phyloP scores from a whole-genome alignment of 78 protist genomes.

The Guillardia theta region DNA sequence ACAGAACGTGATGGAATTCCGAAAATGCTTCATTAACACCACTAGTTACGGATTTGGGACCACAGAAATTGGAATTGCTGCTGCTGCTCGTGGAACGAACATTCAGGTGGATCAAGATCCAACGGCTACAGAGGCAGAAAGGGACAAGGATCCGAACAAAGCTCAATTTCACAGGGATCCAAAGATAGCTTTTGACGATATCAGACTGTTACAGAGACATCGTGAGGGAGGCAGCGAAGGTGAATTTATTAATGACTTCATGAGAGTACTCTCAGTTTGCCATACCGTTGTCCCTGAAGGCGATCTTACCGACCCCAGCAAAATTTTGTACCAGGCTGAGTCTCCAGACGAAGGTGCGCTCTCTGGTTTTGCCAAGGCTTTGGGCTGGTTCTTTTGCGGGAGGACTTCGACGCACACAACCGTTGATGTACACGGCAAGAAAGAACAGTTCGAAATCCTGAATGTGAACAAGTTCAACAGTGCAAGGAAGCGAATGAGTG shows the following conservation, averaged over 20 bases:
- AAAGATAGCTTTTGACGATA: not conserved
- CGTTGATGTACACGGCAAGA: not conserved
- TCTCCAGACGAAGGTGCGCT: constrained; percentile 93
- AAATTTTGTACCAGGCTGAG: constrained; percentile 61
- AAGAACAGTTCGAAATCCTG: not conserved
- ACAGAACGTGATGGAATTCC: constrained; percentile 43
- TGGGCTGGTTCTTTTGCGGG: constrained; percentile 34
- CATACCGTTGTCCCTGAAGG: constrained; percentile 45
- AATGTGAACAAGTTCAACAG: constrained; percentile 68
- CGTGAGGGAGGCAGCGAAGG: not conserved
- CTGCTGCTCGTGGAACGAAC: not conserved
- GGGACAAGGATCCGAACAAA: not conserved
- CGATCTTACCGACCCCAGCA: not conserved
- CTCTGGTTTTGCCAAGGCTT: not conserved
- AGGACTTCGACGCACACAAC: not conserved
- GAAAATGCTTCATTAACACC: not conserved
- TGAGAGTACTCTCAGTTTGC: constrained; percentile 60
- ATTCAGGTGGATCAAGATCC: not conserved
- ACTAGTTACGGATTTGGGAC: constrained; percentile 16
- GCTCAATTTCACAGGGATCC: constrained; percentile 37
- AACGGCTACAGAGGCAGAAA: not conserved
- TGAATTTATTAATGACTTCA: not conserved
- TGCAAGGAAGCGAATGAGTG: constrained; percentile 89
- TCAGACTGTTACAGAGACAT: not conserved
- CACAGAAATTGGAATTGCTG: constrained; percentile 32